Evolutionary conservation across 495 filamentous ascomycete genomes (phyloP), one percentile per base, ranked within the genome.

Genomic region (Extremus antarcticus): DNA sequence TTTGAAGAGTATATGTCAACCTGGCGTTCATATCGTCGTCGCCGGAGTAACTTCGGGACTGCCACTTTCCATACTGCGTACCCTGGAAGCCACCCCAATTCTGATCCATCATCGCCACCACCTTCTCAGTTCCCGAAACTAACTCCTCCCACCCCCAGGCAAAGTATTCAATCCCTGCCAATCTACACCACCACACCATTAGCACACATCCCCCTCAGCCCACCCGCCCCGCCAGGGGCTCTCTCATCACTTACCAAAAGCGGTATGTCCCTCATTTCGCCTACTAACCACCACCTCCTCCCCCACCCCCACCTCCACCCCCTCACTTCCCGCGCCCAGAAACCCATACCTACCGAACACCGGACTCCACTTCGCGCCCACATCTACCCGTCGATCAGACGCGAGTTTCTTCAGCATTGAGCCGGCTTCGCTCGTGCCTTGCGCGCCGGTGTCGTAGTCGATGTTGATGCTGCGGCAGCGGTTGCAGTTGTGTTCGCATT

Each of bases 341-440:
- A 90, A 94, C 3, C 74, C 81, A 71, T 94, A 94, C 45, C 88
- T 73, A 21, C 89, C 89, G 78, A 91, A 94, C 0, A 92, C 79
- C 39, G 89, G 89, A 67, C 77, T 82, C 66, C 78, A 92, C 66
- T 80, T 87, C 1, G 73, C 73, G 0, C 88, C 88, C 20, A 56
- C 45, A 69, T 95, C 89, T 2, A 94, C 85, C 55, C 89, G 71
- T 41, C 89, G 76, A 70, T 91, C 87, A 52, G 74, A 80, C 77
- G 84, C 83, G 59, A 94, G 63, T 60, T 82, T 83, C 73, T 91
- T 91, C 51, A 94, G 67, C 11, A 90, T 75, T 16, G 65, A 71
- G 0, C 85, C 86, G n/a, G 70, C 67, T 67, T 85, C 81, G 0
- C 80, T 83, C 7, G 65, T 74, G 0, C 78, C 83, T 55, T 75